These are phyloP conservation scores for Pueraria montana DNA, from an alignment of 306 rosid genomes.

Conservation along the genomic window DNA sequence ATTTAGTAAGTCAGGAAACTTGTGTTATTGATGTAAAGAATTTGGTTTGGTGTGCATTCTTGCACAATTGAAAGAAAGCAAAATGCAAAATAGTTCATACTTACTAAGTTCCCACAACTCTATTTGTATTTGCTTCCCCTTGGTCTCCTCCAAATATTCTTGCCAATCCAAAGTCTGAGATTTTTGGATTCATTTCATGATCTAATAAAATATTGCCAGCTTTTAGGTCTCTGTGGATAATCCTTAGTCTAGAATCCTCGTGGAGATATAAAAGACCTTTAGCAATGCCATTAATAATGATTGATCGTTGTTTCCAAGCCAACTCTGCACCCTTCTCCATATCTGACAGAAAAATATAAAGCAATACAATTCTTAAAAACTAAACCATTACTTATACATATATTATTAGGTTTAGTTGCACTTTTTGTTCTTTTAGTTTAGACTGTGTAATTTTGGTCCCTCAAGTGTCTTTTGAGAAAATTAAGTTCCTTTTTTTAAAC, in stretches of 20 bases:
- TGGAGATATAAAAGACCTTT: constrained; percentile 70
- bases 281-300: constrained; percentile 64
- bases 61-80: constrained; percentile 14
- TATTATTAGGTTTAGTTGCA: too few relatives aligned
- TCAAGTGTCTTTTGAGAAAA: too few relatives aligned
- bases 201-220: constrained; percentile 64
- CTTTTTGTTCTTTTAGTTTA: too few relatives aligned
- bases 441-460: too few relatives aligned
- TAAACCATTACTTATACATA: too few relatives aligned
- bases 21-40: constrained; percentile 2
- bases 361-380: constrained; percentile 2
- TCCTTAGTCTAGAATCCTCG: constrained; percentile 62
- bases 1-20: background rate
- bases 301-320: constrained; percentile 51
- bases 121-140: constrained; percentile 54
- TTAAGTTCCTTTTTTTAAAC: too few relatives aligned
- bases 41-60: background rate
- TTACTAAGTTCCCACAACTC: constrained; percentile 70
- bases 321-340: constrained; percentile 43
- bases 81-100: constrained; percentile 39
- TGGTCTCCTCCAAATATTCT: constrained; percentile 60
- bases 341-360: constrained; percentile 45
- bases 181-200: constrained; percentile 61
- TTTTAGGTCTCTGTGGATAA: too few relatives aligned
- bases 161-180: constrained; percentile 70